These are phyloP conservation scores for Sequoia sempervirens DNA, from an alignment of 75 land plant genomes.

Conservation along the genomic window DNA sequence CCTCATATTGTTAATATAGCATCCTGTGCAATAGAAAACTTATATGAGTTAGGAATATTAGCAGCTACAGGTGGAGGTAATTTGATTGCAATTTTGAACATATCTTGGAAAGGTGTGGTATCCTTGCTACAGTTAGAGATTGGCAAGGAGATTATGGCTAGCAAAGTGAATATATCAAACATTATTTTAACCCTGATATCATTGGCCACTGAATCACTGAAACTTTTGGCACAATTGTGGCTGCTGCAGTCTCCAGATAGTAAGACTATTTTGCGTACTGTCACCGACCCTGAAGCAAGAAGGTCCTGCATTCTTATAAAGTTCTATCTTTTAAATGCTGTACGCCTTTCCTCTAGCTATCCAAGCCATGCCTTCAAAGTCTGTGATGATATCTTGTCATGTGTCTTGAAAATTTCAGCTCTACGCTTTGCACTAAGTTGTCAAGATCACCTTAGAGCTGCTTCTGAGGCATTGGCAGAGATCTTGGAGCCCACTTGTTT, in stretches of 20 bases:
- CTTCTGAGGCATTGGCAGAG: conserved; percentile 52
- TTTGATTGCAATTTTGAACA: conserved; percentile 59
- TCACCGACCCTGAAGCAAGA: conserved; percentile 46
- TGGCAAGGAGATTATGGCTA: conserved; percentile 46
- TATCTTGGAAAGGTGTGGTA: conserved; percentile 86
- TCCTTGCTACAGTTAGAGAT: conserved; percentile 51
- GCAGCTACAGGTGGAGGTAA: conserved; percentile 73
- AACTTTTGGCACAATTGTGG: conserved; percentile 60
- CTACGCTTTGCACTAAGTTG: conserved; percentile 35
- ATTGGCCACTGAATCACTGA: conserved; percentile 55
- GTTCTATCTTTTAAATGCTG: conserved; percentile 77
- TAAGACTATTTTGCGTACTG: conserved; percentile 14
- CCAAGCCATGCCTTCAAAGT: conserved; percentile 52
- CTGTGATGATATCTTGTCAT: conserved; percentile 39
- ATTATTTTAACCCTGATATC: conserved; percentile 58
- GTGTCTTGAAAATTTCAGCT: conserved; percentile 52
- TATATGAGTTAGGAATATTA: conserved; percentile 64
- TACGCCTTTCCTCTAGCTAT: conserved; percentile 55
- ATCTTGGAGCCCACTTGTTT: conserved; percentile 65
- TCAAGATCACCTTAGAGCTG: conserved; percentile 32
- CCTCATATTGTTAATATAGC: conserved; percentile 33
- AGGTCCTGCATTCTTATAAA: conserved; percentile 70
- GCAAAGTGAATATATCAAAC: conserved; percentile 46
- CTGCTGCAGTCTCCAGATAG: conserved; percentile 9
- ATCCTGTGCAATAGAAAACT: conserved; percentile 35